These are phyloP conservation scores for Phytophthora foliorum DNA, from an alignment of 352 stramenopile species.

Conservation along the genomic window DNA sequence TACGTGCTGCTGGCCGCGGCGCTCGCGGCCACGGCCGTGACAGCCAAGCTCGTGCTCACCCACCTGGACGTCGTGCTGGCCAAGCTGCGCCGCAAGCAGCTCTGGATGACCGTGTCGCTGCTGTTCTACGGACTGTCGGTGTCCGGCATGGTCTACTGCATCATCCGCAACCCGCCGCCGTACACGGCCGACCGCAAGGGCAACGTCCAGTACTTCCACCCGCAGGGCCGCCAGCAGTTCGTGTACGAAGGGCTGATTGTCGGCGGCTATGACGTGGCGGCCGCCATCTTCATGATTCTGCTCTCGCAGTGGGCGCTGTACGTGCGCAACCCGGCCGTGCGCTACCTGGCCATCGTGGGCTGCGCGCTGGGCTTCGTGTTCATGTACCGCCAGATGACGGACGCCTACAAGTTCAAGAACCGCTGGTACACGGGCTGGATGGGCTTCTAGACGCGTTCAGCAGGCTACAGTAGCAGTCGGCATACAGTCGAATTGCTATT, in stretches of 20 bases:
- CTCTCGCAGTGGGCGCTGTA: conserved; percentile 89
- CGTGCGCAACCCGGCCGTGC: conserved; percentile 63
- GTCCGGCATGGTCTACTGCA: conserved; percentile 92
- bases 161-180: conserved; percentile 86
- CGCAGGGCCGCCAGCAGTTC: conserved; percentile 84
- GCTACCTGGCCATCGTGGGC: conserved; percentile 63
- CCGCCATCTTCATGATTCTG: conserved; percentile 79
- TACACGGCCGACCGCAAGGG: conserved; percentile 79
- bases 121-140: conserved; percentile 91
- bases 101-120: conserved; percentile 91
- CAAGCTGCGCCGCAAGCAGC: conserved; percentile 81
- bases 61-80: conserved; percentile 78
- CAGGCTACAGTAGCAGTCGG: neutral
- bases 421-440: conserved; percentile 90
- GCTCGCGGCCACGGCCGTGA: conserved; percentile 47
- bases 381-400: conserved; percentile 89
- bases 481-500: conserved; percentile 1
- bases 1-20: conserved; percentile 54
- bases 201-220: conserved; percentile 90
- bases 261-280: conserved; percentile 71
- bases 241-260: conserved; percentile 88
- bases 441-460: conserved; percentile 80
- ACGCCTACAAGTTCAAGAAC: conserved; percentile 91
- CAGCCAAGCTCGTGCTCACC: conserved; percentile 67
- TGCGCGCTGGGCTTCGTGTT: conserved; percentile 79